Base-by-base conservation (phyloP, 2,329 filamentous ascomycete species). In the Colletotrichum tropicale region DNA sequence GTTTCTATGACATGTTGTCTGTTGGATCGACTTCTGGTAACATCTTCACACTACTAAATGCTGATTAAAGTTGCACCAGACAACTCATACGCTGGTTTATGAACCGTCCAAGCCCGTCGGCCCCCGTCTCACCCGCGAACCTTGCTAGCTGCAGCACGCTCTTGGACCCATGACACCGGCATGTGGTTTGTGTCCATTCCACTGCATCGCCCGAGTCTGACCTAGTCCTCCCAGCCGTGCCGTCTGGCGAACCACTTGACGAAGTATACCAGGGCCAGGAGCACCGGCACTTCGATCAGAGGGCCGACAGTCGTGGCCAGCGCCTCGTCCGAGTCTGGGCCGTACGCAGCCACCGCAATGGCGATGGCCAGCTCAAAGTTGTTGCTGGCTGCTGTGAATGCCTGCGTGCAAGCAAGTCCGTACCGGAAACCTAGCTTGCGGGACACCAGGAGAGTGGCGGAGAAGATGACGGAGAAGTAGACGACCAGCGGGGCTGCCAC, bases 291-390 rank as follows among this genome's bases (percentile, higher is more conserved):
- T 81, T 98, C 95, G 68, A 98, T 94, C 78, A 98, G 84, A 4
- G 96, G 96, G 0, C 95, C 95, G 1, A 98, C 95, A 0, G 95
- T 98, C 9, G 94, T 89, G 1, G 96, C 95, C 60, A 98, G 86
- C 1, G 95, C 95, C 84, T 98, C 93, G 66, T 96, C 92, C 80
- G 94, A 96, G 55, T 94, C 86, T 0, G 93, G 89, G 0, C 95
- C 96, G 84, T 94, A 98, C 0, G 93, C 93, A 0, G 95, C 94
- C 5, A 98, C 93, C 0, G 94, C 94, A 0, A 98, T 95, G 0
- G 95, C 95, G 84, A 98, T 98, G 0, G 96, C 95, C 28, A 98
- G 86, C 86, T 98, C 96, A 80, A 98, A 98, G 82, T 98, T 98
- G 81, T 98, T 98, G 82, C 95, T 98, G 1, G 95, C 94, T 0